Percentiles rank a stretch among this genome's conserved stretches.
Conservation (phyloP, 139 green algal species). For the Chlorella sp. region DNA sequence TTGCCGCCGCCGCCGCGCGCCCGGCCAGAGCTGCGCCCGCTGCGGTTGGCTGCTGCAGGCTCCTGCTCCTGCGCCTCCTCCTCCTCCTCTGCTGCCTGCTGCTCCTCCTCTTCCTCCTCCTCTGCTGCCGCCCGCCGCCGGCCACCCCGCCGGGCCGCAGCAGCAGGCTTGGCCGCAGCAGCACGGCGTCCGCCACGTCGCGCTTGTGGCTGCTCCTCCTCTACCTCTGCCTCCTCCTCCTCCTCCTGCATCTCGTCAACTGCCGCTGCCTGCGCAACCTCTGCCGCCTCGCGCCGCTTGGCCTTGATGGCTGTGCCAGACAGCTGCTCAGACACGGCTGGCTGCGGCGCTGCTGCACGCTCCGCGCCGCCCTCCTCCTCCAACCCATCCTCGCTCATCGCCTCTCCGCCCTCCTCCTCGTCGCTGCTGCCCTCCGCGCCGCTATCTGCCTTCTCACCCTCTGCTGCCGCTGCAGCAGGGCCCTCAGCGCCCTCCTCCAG, state of each 20-base stretch:
- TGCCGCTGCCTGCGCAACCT: no score
- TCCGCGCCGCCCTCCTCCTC: background rate
- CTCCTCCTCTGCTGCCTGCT: background rate
- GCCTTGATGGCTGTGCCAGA: slow-evolving; percentile 18
- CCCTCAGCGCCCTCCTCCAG: background rate
- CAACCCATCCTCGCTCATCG: slow-evolving; percentile 1
- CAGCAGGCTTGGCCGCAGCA: background rate
- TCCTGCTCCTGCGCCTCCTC: slow-evolving; percentile 23
- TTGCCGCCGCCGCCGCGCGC: slow-evolving; percentile 10
- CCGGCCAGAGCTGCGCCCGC: background rate
- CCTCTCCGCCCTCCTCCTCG: background rate
- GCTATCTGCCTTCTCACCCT: background rate
- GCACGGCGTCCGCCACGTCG: background rate
- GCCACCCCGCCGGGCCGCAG: background rate
- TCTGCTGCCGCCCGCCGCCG: background rate
- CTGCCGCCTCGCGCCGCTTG: slow-evolving; percentile 1
- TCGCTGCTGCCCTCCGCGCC: background rate
- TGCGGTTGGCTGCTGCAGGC: slow-evolving; percentile 8
- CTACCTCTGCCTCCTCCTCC: background rate
- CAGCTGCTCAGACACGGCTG: slow-evolving; percentile 12
- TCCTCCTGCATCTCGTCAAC: no score
- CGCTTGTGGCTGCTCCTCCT: slow-evolving; percentile 5
- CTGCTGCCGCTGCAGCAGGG: background rate
- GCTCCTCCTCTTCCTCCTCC: background rate
- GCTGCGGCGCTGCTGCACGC: background rate